Base-by-base conservation (phyloP, 441 rosid genomes). In the Caryocar brasiliense region DNA sequence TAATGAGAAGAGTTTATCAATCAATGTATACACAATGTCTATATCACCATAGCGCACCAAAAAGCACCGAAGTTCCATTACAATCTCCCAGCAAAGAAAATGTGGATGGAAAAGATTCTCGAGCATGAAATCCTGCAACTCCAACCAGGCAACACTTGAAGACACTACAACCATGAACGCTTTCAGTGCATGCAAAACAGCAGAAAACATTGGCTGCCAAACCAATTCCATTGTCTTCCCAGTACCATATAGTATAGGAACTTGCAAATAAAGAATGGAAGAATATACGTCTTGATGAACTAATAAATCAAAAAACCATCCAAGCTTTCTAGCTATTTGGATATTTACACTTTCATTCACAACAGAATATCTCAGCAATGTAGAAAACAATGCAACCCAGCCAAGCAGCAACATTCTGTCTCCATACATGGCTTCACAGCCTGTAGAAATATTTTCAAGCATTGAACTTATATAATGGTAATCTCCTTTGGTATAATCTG, bases 61-160 rank as follows among this genome's bases (percentile, higher is more conserved):
- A 59, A 91, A 91, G 77, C 95, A 75, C 90, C 85, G 79, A 37
- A 91, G 83, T 59, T 91, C 98, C 75, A 68, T 51, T 22, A 83
- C 65, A 46, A 79, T 70, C 72, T 87, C 93, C 76, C 74, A 69
- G 60, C 98, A 86, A 56, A 85, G 80, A 59, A 70, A 69, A 68
- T 91, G 90, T 34, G 95, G 91, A 67, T 91, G 95, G 64, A 81
- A 74, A 43, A 91, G 70, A 74, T 82, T 85, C 43, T 78, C 78
- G 25, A 85, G 67, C 62, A 91, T 59, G 74, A 85, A 79, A 67
- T 56, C 67, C 46, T 67, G 72, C 38, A 85, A 7, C 39, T 78
- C 93, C 63, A 48, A 71, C 95, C 95, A 81, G 39, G 75, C 83
- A 7, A 41, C 43, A 67, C 79, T 69, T 58, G 95, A 64, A 47